Base-by-base conservation (phyloP, 352 stramenopile species). In the Phytophthora brassicae region DNA sequence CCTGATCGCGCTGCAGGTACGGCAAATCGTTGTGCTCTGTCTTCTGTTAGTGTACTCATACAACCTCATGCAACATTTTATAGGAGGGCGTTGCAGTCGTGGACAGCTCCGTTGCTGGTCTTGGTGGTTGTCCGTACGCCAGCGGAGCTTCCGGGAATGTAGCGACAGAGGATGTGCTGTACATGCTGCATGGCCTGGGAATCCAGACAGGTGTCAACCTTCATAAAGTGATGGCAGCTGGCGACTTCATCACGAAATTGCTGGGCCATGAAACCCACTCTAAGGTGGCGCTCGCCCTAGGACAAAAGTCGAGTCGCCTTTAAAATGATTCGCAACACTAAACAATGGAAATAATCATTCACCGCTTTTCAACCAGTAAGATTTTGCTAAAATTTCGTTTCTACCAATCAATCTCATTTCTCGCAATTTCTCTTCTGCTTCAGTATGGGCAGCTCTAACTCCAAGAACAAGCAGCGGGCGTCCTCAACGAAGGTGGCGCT, bases 151-250 rank as follows among this genome's bases (percentile, higher is more conserved):
- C 91, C 6, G 96, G 96, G 29, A 99, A 99, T 72, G 92, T 99
- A 16, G 94, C 96, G 9, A 99, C 96, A 0, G 96, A 99, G 74
- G 96, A 99, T 71, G 90, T 99, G 41, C 79, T 99, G 6, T 99
- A 99, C 79, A 98, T 99, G 95, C 66, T 99, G 29, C 72, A 99
- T 48, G 96, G 96, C 12, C 76, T 99, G 39, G 95, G 96, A 31
- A 92, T 99, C 29, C 64, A 78, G n/a, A 99, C 96, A 11, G 96
- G 95, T 38, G 89, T 98, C 16, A 86, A 98, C 72, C 60, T 99
- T n/a, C 41, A 89, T 19, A 92, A 94, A 73, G 71, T 99, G n/a
- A 87, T 97, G 19, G 77, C 90, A 42, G 89, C 86, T 17, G 89
- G 94, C 14, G 73, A 88, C 2, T 98, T 94, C 64, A 98, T 98